A percentile compares a stretch with the other conserved stretches of the same genome.
phyloP scores from a whole-genome alignment of 371 early-diverging fungal species.

The Actinomortierella wolfii region DNA sequence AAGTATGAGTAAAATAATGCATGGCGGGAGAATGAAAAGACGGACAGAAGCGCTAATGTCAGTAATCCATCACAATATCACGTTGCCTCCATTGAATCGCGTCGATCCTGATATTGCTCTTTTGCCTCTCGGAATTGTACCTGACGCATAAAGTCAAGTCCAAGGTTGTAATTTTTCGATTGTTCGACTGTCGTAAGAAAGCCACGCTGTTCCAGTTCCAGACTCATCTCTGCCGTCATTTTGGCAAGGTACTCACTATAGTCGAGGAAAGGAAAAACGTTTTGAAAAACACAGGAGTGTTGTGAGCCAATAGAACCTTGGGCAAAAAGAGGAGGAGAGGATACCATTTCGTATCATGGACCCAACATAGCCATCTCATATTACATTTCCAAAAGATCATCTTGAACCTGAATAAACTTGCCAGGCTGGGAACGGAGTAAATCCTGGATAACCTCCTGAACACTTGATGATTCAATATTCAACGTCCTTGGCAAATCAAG shows the following conservation, averaged over 20 bases:
- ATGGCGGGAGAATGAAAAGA: too few species aligned
- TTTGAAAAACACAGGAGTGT: background rate
- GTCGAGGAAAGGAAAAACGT: background rate
- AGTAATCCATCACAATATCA: too few species aligned
- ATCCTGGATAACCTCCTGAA: conserved; percentile 21
- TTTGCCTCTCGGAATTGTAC: conserved; percentile 15
- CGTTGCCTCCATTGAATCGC: too few species aligned
- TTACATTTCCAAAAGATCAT: conserved; percentile 33
- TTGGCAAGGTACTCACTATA: conserved; percentile 24
- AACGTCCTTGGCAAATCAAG: conserved; percentile 29
- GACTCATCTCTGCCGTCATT: conserved; percentile 13
- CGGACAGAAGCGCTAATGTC: too few species aligned
- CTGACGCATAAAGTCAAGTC: conserved; percentile 36
- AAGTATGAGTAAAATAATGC: background rate
- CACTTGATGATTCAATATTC: conserved; percentile 28
- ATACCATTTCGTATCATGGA: too few species aligned
- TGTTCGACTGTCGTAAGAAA: conserved; percentile 12
- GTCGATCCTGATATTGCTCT: too few species aligned
- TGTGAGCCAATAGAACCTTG: too few species aligned
- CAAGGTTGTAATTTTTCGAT: conserved; percentile 26
- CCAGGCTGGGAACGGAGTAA: conserved; percentile 16
- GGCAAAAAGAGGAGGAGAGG: too few species aligned
- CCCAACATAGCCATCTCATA: too few species aligned
- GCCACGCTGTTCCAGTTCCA: conserved; percentile 19
- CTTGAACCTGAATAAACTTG: conserved; percentile 23